phyloP scores from a whole-genome alignment of 805 yeast genomes.

The Cyberlindnera xishuangbannaensis region DNA sequence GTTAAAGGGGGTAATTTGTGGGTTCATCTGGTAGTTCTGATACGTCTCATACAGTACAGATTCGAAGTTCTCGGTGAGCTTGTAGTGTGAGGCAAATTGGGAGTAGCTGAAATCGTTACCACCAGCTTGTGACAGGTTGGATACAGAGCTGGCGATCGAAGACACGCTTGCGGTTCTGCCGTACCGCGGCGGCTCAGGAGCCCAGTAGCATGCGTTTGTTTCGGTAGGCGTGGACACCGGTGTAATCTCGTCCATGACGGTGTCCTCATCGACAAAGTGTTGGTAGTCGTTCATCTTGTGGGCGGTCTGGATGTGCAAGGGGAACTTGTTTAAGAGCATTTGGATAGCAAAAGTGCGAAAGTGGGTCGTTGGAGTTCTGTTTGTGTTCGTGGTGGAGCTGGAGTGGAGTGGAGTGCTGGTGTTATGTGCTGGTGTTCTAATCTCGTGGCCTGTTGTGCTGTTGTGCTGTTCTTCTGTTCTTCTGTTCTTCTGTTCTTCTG shows the following conservation, averaged over 20 bases:
- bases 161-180: constrained; percentile 24
- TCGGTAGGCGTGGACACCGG: constrained; percentile 25
- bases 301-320: constrained; percentile 11
- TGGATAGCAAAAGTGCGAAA: background rate
- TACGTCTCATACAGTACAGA: constrained; percentile 40
- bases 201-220: constrained; percentile 11
- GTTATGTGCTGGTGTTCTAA: too few relatives aligned
- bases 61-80: constrained; percentile 35
- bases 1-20: constrained; percentile 65
- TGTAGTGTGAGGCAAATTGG: constrained; percentile 24
- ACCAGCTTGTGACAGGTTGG: constrained; percentile 18
- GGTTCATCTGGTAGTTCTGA: constrained; percentile 44
- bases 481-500: too few relatives aligned
- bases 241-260: constrained; percentile 17
- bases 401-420: too few relatives aligned
- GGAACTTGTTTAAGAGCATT: constrained; percentile 19
- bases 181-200: constrained; percentile 20
- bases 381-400: too few relatives aligned
- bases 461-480: too few relatives aligned
- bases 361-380: too few relatives aligned
- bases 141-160: constrained; percentile 22
- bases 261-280: constrained; percentile 16
- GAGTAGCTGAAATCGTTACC: constrained; percentile 21
- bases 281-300: too few relatives aligned
- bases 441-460: too few relatives aligned